phyloP scores from a whole-genome alignment of 768 basidiomycete species.

The Pseudohyphozyma bogoriensis region DNA sequence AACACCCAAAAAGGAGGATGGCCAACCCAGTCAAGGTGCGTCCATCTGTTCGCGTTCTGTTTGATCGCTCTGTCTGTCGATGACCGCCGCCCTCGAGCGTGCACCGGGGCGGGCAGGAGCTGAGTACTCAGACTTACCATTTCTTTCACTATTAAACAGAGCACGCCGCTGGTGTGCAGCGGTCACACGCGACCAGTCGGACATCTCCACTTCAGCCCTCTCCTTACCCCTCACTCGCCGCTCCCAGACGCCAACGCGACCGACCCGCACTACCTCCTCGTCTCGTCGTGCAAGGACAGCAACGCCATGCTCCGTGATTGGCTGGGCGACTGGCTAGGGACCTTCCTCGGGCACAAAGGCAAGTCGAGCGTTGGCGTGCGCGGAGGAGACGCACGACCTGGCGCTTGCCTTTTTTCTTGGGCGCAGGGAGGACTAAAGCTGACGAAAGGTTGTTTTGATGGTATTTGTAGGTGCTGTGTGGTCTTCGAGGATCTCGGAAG shows the following conservation, averaged over 20 bases:
- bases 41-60: not conserved
- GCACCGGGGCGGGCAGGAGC: not conserved
- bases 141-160: slow-evolving; percentile 1
- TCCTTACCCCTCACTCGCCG: slow-evolving; percentile 43
- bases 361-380: too few species aligned
- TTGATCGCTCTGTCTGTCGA: too few species aligned
- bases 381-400: too few species aligned
- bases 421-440: too few species aligned
- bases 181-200: slow-evolving; percentile 54
- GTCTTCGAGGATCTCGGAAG: slow-evolving; percentile 81
- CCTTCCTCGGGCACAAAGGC: slow-evolving; percentile 50
- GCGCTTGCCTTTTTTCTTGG: too few species aligned
- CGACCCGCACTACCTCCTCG: slow-evolving; percentile 19
- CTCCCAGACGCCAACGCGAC: slow-evolving; percentile 79
- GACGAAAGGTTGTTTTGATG: too few species aligned
- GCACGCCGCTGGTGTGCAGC: slow-evolving; percentile 23
- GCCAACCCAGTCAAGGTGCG: not conserved
- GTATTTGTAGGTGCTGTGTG: slow-evolving; percentile 98
- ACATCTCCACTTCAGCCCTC: slow-evolving; percentile 81
- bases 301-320: slow-evolving; percentile 67
- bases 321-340: slow-evolving; percentile 98
- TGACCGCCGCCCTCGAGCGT: not conserved
- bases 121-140: too few species aligned
- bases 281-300: not conserved
- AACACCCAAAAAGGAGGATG: too few species aligned